phyloP scores from a whole-genome alignment of 805 yeast genomes.

The Metschnikowia chrysomelidarum region DNA sequence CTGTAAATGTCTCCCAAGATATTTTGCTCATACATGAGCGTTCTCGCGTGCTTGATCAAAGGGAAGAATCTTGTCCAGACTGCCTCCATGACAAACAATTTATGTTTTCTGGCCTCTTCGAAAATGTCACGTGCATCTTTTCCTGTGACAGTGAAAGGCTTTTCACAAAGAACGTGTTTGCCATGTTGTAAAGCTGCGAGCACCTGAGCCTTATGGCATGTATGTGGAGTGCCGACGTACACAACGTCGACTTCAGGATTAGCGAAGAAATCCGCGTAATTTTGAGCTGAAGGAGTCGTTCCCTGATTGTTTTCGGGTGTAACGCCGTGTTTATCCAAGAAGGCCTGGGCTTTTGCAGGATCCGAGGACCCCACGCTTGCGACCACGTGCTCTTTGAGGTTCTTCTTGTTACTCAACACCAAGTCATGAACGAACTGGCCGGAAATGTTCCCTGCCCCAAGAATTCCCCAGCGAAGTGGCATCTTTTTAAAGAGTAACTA shows the following conservation, averaged over 20 bases:
- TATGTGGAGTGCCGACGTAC: constrained; percentile 56
- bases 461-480: constrained; percentile 44
- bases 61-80: constrained; percentile 60
- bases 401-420: constrained; percentile 22
- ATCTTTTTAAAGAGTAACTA: constrained; percentile 1
- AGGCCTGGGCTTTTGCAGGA: constrained; percentile 33
- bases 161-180: constrained; percentile 54
- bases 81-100: constrained; percentile 55
- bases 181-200: constrained; percentile 42
- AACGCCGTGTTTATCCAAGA: constrained; percentile 23
- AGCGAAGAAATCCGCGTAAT: constrained; percentile 45
- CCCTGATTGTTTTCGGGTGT: constrained; percentile 23
- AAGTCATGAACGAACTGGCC: constrained; percentile 43
- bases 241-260: constrained; percentile 46
- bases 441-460: constrained; percentile 51
- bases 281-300: constrained; percentile 24
- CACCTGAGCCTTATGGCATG: constrained; percentile 47
- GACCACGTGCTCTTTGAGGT: constrained; percentile 31
- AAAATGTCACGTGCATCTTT: constrained; percentile 43
- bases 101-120: constrained; percentile 42
- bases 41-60: constrained; percentile 32
- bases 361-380: constrained; percentile 41
- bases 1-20: constrained; percentile 48
- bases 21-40: constrained; percentile 38
- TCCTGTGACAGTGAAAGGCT: constrained; percentile 50